phyloP scores from a whole-genome alignment of 2,329 filamentous ascomycete genomes.

The Orbilia quercus region DNA sequence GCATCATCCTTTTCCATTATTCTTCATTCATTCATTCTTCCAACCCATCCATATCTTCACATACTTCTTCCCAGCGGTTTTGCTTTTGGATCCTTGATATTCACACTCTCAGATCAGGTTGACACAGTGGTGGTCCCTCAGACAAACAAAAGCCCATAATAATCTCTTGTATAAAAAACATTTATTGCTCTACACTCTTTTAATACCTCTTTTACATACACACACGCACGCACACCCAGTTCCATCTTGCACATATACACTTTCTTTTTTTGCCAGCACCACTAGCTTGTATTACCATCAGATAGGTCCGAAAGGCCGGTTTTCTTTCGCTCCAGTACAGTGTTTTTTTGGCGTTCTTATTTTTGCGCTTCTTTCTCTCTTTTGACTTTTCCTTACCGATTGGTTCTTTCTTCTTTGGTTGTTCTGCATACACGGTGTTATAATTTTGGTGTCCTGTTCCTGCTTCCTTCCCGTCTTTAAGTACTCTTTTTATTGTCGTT shows the following conservation, averaged over 20 bases:
- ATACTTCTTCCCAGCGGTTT: no score
- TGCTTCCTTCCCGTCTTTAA: slow-evolving; percentile 2
- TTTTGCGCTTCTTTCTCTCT: background rate
- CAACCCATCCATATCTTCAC: no score
- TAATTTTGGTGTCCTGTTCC: background rate
- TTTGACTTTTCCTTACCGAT: background rate
- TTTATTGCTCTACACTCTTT: slow-evolving; percentile 54
- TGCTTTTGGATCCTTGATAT: slow-evolving; percentile 39
- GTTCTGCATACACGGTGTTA: slow-evolving; percentile 44
- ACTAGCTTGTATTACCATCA: slow-evolving; percentile 3
- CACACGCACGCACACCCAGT: slow-evolving; percentile 19
- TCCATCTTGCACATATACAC: slow-evolving; percentile 2
- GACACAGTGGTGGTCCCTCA: slow-evolving; percentile 47
- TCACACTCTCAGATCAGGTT: slow-evolving; percentile 35
- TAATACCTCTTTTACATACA: slow-evolving; percentile 36
- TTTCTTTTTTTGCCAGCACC: slow-evolving; percentile 25
- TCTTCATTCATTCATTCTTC: slow-evolving; percentile 25
- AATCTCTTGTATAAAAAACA: slow-evolving; percentile 37
- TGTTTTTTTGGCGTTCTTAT: slow-evolving; percentile 17
- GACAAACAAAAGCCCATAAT: slow-evolving; percentile 27
- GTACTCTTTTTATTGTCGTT: slow-evolving; percentile 52
- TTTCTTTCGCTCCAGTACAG: slow-evolving; percentile 11
- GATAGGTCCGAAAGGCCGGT: slow-evolving; percentile 23
- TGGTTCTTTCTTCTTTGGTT: no score
- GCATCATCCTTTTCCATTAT: slow-evolving; percentile 15